A percentile compares a stretch with the other conserved stretches of the same genome.
Evolutionary conservation across 306 rosid genomes (phyloP).

Genomic region (Purshia tridentata): DNA sequence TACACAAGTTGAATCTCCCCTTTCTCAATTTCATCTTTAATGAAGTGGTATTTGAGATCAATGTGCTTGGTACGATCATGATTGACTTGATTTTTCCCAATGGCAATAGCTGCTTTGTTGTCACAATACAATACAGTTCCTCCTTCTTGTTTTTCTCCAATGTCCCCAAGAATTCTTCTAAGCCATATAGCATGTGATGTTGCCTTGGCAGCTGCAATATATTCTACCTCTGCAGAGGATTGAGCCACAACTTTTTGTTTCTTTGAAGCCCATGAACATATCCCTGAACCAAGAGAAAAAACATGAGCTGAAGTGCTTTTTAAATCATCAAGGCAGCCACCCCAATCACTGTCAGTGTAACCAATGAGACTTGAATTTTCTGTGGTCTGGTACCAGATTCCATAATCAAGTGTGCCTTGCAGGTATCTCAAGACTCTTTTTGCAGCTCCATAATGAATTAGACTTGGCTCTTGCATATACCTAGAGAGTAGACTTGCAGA

Average conservation of each 20-base stretch:
- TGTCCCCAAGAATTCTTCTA: not conserved
- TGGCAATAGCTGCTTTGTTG: not conserved
- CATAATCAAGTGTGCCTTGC: not conserved
- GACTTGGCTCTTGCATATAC: constrained; percentile 14
- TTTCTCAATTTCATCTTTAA: not conserved
- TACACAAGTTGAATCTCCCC: not conserved
- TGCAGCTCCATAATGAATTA: not conserved
- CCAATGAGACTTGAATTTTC: not conserved
- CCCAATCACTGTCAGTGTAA: not conserved
- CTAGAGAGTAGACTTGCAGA: constrained; percentile 11
- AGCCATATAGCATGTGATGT: not conserved
- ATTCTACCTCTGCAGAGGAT: not conserved
- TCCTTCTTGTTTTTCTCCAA: not conserved
- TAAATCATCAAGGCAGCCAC: constrained; percentile 2
- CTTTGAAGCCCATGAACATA: constrained; percentile 3
- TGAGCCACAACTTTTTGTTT: not conserved
- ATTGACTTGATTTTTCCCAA: not conserved
- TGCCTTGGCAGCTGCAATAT: not conserved
- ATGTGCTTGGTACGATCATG: not conserved
- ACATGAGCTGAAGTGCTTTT: not conserved
- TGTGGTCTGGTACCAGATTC: not conserved
- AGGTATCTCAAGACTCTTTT: constrained; percentile 12
- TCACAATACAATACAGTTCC: not conserved
- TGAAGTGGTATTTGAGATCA: not conserved
- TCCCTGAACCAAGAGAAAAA: not conserved